Evolutionary conservation across 2,329 filamentous ascomycete species (phyloP), one percentile per base, ranked within the genome.

Genomic region (Colletotrichum tamarilloi): DNA sequence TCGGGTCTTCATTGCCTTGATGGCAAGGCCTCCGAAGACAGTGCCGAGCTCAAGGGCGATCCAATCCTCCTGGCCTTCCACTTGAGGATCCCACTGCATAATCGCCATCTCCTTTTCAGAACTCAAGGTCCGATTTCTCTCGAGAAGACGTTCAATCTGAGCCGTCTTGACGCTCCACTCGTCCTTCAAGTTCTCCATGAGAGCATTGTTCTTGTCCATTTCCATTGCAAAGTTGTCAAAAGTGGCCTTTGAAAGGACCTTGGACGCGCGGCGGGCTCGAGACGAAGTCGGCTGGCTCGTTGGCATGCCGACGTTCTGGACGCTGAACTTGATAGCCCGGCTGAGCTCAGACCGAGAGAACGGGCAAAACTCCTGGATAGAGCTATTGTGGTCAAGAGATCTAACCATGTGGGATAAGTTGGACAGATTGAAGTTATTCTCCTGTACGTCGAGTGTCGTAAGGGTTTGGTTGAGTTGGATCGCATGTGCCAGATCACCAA

Each of bases 381-480:
- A 83, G 7, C 75, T 78, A 76, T 86, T 88, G 38, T 81, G 77
- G 67, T 82, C 81, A 32, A 88, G 78, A 63, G 84, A 84, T 74
- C 83, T 83, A 24, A 86, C 82, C 30, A 89, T 78, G 77, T 87
- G 86, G 38, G 84, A 82, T 66, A 87, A 82, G 74, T 86, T 87
- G 26, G 87, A 87, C 46, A 88, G 80, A 74, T 87, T 89, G 76
- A 90, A 87, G 66, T 85, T 85, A 73, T 90, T 90, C 75, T 86
- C 85, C 53, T 87, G 85, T 75, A 87, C 88, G 77, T 91, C 89
- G 19, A 91, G 79, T 67, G 87, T 88, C 32, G 83, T 82, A 3
- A 91, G 82, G 0, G 84, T 84, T 72, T 80, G 82, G 77, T 90
- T 90, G 35, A 80, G 78, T 5, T 84, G 83, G 19, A 91, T 83